Evolutionary conservation across 495 filamentous ascomycete genomes (phyloP), one percentile per base, ranked within the genome.

Genomic region (Delitschia confertaspora): DNA sequence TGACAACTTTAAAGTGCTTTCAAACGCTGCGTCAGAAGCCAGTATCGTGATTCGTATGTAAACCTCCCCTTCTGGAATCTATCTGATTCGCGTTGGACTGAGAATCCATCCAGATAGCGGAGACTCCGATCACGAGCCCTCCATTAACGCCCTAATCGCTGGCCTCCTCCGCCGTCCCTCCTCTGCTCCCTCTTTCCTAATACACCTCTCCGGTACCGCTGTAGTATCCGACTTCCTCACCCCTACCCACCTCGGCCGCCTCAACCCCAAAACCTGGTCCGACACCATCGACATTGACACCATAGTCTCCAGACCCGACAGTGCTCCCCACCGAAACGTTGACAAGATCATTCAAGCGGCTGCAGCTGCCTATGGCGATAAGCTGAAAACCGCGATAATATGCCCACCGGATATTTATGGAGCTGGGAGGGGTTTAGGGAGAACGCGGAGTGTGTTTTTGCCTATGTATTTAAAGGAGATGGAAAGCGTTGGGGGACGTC

Each of bases 31-130:
- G 18, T 67, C 67, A 39, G 69, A 77, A 24, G 73, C 70, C 5
- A 70, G 80, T 41, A 74, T 79, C 42, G 70, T 80, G 9, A 65
- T 73, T 47, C 65, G 75, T 77, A 53, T 35, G 70, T 66, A 1
- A 3, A 6, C 14, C 0, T 18, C 1, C 25, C 38, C 4, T 38
- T 21, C 9, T 4, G 14, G 21, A 45, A 3, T 31, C 20, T 13
- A 30, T 24, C 19, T 8, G 7, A 6, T 29, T 14, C 3, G 37
- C 19, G 10, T 40, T 35, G 6, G 14, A 5, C 9, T 9, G 11
- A 26, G 14, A 35, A 21, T 33, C 2, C 8, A 17, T 20, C 16
- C 22, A 59, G 53, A 57, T 29, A 48, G 42, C 18, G 56, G 53
- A 21, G 39, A 53, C 25, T 58, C 56, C 10, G 53, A 59, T 35